These are phyloP conservation scores for Neurospora sp. DNA, from an alignment of 495 filamentous ascomycete genomes.

Conservation along the genomic window DNA sequence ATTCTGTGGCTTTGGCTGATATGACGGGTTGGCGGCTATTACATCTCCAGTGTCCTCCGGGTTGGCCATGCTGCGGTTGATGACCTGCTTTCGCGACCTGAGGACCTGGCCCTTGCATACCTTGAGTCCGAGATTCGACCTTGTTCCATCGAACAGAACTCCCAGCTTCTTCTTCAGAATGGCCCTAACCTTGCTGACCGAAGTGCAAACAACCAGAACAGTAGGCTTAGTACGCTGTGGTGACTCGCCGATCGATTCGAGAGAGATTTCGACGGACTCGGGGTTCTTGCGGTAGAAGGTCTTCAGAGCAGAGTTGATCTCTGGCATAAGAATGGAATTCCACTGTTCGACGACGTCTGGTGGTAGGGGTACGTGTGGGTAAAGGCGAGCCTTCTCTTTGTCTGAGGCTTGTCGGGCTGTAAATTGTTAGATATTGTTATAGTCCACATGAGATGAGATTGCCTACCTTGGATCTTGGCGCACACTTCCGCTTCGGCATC, in stretches of 20 bases:
- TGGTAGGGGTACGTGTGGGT: slow-evolving; percentile 43
- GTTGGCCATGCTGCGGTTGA: slow-evolving; percentile 27
- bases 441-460: too few relatives aligned
- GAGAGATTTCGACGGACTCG: slow-evolving; percentile 64
- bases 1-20: slow-evolving; percentile 67
- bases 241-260: slow-evolving; percentile 64
- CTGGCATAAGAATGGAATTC: slow-evolving; percentile 60
- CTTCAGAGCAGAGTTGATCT: slow-evolving; percentile 49
- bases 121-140: slow-evolving; percentile 41
- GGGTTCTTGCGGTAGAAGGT: slow-evolving; percentile 54
- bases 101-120: slow-evolving; percentile 62
- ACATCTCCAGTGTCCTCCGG: slow-evolving; percentile 18
- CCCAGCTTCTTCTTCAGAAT: slow-evolving; percentile 62
- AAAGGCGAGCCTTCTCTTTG: slow-evolving; percentile 35
- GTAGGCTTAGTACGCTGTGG: slow-evolving; percentile 57
- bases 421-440: neutral
- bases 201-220: slow-evolving; percentile 65
- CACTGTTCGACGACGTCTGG: slow-evolving; percentile 57
- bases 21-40: slow-evolving; percentile 45
- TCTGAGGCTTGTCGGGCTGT: neutral
- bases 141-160: slow-evolving; percentile 44
- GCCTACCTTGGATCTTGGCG: slow-evolving; percentile 6
- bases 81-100: slow-evolving; percentile 46
- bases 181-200: slow-evolving; percentile 57
- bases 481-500: neutral